These are phyloP conservation scores for Gyrodon lividus DNA, from an alignment of 768 basidiomycete genomes.

Conservation along the genomic window DNA sequence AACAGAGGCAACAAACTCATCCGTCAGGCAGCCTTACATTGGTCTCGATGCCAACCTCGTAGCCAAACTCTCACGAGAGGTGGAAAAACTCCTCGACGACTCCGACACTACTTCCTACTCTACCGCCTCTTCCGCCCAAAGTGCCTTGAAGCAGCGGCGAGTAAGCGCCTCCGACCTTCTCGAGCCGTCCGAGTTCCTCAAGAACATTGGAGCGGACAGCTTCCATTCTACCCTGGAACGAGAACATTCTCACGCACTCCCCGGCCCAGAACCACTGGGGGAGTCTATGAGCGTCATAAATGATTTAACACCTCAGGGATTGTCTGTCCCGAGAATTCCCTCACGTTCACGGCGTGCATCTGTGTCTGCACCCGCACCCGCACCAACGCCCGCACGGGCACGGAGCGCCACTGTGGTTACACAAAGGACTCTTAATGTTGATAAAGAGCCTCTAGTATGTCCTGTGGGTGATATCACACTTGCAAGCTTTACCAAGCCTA, in stretches of 20 bases:
- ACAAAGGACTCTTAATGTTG: slow-evolving; percentile 5
- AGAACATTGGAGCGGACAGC: not conserved
- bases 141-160: slow-evolving; percentile 12
- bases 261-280: slow-evolving; percentile 3
- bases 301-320: slow-evolving; percentile 4
- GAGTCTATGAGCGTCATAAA: slow-evolving; percentile 7
- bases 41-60: slow-evolving; percentile 26
- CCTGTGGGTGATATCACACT: slow-evolving; percentile 6
- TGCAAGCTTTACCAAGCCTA: not conserved
- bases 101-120: slow-evolving; percentile 8
- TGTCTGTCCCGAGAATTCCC: slow-evolving; percentile 16
- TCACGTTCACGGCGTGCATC: slow-evolving; percentile 21
- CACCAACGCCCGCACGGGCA: slow-evolving; percentile 10
- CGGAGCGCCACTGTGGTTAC: slow-evolving; percentile 15
- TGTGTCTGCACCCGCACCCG: slow-evolving; percentile 12
- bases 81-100: slow-evolving; percentile 18
- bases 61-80: slow-evolving; percentile 20
- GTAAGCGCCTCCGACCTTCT: slow-evolving; percentile 24
- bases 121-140: not conserved
- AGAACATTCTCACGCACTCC: not conserved
- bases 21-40: slow-evolving; percentile 24
- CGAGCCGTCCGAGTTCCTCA: slow-evolving; percentile 15
- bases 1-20: slow-evolving; percentile 14
- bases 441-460: not conserved
- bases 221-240: slow-evolving; percentile 8